A percentile compares a stretch with the other conserved stretches of the same genome.
Conservation (phyloP, 192 early-diverging fungal genomes). For the Phlyctochytrium arcticum region DNA sequence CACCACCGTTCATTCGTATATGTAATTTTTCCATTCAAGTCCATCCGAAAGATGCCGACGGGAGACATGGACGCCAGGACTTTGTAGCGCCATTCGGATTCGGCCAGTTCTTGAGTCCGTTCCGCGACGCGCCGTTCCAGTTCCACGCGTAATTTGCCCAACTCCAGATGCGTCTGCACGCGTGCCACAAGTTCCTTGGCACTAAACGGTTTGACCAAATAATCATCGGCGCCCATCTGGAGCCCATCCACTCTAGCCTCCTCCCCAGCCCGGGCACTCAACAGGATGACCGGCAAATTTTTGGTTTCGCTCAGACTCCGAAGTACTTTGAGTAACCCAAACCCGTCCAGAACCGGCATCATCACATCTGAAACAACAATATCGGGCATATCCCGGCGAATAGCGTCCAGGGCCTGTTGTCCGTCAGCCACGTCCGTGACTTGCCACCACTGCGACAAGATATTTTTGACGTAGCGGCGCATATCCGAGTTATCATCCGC, state of each 20-base stretch:
- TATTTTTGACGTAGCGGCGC: conserved; percentile 19
- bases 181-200: conserved; percentile 51
- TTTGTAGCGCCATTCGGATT: conserved; percentile 28
- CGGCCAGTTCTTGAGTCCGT: conserved; percentile 35
- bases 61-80: conserved; percentile 10
- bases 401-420: conserved; percentile 20
- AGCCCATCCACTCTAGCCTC: conserved; percentile 48
- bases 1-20: conserved; percentile 37
- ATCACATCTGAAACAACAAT: conserved; percentile 42
- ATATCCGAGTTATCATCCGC: conserved; percentile 47
- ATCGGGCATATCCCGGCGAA: conserved; percentile 7
- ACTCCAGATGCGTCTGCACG: conserved; percentile 49
- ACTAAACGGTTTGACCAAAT: conserved; percentile 47
- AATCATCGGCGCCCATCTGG: conserved; percentile 56
- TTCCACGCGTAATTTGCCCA: conserved; percentile 24
- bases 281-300: conserved; percentile 53
- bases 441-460: conserved; percentile 10
- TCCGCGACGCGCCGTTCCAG: conserved; percentile 34
- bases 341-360: conserved; percentile 65
- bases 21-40: conserved; percentile 9
- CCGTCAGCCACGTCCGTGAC: conserved; percentile 31
- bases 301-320: conserved; percentile 29
- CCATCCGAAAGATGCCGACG: conserved; percentile 20
- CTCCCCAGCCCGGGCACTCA: conserved; percentile 53
- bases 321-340: conserved; percentile 41